phyloP scores from a whole-genome alignment of 139 green algal species.

The Tetraselmis striata region DNA sequence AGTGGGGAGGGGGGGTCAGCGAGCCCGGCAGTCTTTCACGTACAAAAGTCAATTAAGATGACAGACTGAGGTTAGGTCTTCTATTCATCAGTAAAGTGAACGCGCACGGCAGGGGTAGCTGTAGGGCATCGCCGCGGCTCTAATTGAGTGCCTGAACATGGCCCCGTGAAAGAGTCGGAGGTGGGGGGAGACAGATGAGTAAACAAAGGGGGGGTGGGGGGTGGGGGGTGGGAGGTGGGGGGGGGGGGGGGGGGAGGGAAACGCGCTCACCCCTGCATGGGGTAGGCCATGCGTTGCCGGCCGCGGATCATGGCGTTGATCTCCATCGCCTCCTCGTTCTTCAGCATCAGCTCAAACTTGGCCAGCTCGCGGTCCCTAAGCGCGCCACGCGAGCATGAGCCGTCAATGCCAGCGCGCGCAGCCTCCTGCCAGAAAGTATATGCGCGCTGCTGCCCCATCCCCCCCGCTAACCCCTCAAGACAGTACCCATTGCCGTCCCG shows the following conservation, averaged over 20 bases:
- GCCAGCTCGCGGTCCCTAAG: conserved; percentile 75
- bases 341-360: conserved; percentile 86
- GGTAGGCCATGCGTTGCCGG: conserved; percentile 70
- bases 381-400: no score
- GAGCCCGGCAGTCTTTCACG: no score
- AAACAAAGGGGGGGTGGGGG: not conserved
- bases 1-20: no score
- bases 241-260: not conserved
- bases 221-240: not conserved
- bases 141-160: no score
- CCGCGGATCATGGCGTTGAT: conserved; percentile 62
- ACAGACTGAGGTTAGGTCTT: no score
- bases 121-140: no score
- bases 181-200: no score
- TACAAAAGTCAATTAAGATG: no score
- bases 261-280: conserved; percentile 63
- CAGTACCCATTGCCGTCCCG: not conserved
- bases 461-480: not conserved
- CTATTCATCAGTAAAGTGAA: no score
- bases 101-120: no score
- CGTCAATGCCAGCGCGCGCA: not conserved
- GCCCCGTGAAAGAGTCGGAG: no score
- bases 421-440: not conserved
- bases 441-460: not conserved
- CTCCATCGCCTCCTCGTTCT: conserved; percentile 59